Evolutionary conservation across 345 rosid species (phyloP), one percentile per base, ranked within the genome.

Genomic region (Stellera chamaejasme): DNA sequence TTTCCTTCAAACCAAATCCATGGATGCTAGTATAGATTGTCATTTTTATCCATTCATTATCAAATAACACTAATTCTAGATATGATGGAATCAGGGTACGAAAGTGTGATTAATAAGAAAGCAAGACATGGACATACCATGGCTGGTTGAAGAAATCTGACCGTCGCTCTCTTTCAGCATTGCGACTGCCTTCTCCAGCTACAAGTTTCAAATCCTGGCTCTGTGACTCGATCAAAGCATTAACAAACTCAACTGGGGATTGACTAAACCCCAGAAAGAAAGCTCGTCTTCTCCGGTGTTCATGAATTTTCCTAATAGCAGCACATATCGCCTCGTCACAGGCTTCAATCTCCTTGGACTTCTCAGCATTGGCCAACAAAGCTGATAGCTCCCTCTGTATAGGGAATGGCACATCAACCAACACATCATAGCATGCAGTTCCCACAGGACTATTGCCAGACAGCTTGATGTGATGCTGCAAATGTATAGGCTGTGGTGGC

Each of bases 261-360:
- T 89, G 99, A 71, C 99, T 89, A 69, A 92, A 88, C 50, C 98
- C 98, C 58, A 92, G 91, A 69, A 92, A 92, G 67, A 92, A 92
- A 1, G 97, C 96, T 15, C 97, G 70, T 58, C 99, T 78, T 69
- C 86, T 77, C 11, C 99, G 80, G 66, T 93, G 99, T 69, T 89
- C 99, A 43, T 89, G 95, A 56, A 93, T 84, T 75, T 93, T 93
- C 77, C 88, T 83, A 61, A 89, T 81, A 27, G 99, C 95, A 64
- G 72, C 72, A 69, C 90, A 83, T 78, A 93, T 93, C 45, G 96
- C 85, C 74, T 93, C 99, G 63, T 93, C 97, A 56, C 99, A 93
- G 14, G 84, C 66, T 46, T 89, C 97, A 48, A 93, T 93, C 83
- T 93, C 99, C 77, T 93, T 93, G 79, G 71, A 87, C 86, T 85